Conservation (phyloP, 306 rosid species). For the Coriaria nepalensis region DNA sequence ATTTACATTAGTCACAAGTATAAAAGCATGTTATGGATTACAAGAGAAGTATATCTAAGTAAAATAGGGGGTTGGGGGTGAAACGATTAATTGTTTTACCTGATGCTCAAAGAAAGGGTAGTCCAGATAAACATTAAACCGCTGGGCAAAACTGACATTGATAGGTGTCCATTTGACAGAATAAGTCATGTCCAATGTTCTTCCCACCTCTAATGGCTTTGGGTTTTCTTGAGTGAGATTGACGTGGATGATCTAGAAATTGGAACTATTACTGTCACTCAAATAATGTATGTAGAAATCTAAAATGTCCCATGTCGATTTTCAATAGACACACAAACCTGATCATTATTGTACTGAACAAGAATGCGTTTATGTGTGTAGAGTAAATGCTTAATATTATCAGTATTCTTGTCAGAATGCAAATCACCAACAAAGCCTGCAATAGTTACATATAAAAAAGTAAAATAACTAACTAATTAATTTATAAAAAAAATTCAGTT, state of each 20-base stretch:
- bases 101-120: conserved; percentile 98
- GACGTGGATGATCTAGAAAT: conserved; percentile 80
- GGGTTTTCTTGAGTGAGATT: conserved; percentile 74
- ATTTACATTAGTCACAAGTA: not conserved
- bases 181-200: conserved; percentile 65
- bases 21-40: not conserved
- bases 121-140: conserved; percentile 93
- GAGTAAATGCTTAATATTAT: conserved; percentile 71
- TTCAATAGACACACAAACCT: conserved; percentile 35
- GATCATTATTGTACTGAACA: conserved; percentile 79
- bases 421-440: conserved; percentile 86
- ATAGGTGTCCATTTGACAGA: conserved; percentile 77
- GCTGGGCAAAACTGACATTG: conserved; percentile 68
- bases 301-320: not conserved
- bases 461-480: conserved; percentile 9
- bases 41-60: not conserved
- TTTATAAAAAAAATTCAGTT: not conserved
- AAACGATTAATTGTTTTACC: conserved; percentile 28
- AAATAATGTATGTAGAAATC: not conserved
- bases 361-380: conserved; percentile 67
- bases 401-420: conserved; percentile 70
- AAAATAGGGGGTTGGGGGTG: not conserved
- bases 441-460: conserved; percentile 12
- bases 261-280: conserved; percentile 4
- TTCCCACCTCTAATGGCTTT: conserved; percentile 59